Conservation (phyloP, 1,284 basidiomycete genomes). For the Retiboletus fuscus region DNA sequence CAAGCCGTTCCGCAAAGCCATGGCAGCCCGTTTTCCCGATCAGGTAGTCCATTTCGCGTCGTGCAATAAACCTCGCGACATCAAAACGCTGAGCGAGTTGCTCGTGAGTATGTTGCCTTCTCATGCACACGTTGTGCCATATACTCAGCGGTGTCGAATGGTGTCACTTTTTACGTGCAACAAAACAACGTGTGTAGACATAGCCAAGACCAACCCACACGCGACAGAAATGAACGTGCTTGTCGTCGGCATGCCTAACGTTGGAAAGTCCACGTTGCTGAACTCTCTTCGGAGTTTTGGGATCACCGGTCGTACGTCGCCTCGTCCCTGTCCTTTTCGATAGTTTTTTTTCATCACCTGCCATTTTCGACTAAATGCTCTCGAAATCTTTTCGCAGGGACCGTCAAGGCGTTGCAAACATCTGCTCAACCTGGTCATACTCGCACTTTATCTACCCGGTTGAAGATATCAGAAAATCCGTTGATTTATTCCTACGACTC, state of each 20-base stretch:
- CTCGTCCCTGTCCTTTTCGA: constrained; percentile 7
- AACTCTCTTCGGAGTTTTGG: constrained; percentile 93
- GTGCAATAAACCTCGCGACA: constrained; percentile 73
- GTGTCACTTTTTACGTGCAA: constrained; percentile 11
- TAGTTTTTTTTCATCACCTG: background rate
- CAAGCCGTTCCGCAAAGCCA: constrained; percentile 78
- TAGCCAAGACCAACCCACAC: constrained; percentile 75
- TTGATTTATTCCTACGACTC: constrained; percentile 95
- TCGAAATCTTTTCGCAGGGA: constrained; percentile 51
- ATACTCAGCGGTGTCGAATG: constrained; percentile 14
- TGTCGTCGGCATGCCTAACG: constrained; percentile 98
- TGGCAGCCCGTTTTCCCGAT: constrained; percentile 73
- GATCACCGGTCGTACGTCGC: constrained; percentile 81
- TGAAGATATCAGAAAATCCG: constrained; percentile 84
- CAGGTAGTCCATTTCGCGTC: constrained; percentile 78
- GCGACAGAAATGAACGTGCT: constrained; percentile 85
- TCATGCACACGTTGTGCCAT: constrained; percentile 8
- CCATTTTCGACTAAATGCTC: constrained; percentile 11
- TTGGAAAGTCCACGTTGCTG: constrained; percentile 95
- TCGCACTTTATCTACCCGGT: constrained; percentile 82
- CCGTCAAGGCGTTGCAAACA: constrained; percentile 89
- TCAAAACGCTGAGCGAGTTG: constrained; percentile 69
- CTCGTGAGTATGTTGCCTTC: constrained; percentile 73
- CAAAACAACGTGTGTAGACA: constrained; percentile 56
- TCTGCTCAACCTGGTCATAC: constrained; percentile 92